Conservation (phyloP, 805 yeast species). For the Zygoascus bituminiphila region DNA sequence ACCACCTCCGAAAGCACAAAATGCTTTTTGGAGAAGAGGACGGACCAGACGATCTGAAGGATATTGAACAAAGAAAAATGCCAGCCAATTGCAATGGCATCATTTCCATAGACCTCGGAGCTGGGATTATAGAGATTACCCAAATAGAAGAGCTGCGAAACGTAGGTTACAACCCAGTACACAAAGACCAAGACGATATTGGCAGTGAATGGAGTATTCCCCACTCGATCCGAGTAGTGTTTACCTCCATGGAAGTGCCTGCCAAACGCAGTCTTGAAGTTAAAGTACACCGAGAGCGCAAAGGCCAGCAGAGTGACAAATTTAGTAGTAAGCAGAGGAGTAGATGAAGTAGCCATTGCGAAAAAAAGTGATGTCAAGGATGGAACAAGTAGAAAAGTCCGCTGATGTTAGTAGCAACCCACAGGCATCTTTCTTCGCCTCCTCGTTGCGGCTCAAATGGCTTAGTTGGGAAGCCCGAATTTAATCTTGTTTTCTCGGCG, state of each 20-base stretch:
- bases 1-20: conserved; percentile 53
- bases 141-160: conserved; percentile 41
- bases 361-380: neutral
- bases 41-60: conserved; percentile 54
- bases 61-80: conserved; percentile 59
- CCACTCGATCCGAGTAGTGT: conserved; percentile 41
- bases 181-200: conserved; percentile 29
- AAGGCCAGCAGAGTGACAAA: conserved; percentile 43
- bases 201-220: conserved; percentile 66
- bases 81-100: conserved; percentile 36
- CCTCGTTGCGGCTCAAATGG: neutral
- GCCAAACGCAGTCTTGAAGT: conserved; percentile 49
- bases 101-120: conserved; percentile 20
- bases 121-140: conserved; percentile 20
- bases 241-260: conserved; percentile 34
- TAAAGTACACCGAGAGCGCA: conserved; percentile 47
- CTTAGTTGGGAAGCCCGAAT: neutral
- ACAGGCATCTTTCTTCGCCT: neutral
- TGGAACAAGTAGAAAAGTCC: neutral
- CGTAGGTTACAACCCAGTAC: conserved; percentile 50
- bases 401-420: neutral
- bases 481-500: neutral
- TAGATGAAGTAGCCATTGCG: neutral
- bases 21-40: conserved; percentile 50
- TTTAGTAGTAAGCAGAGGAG: conserved; percentile 4